A percentile compares a stretch with the other conserved stretches of the same genome.
Conservation (phyloP, 768 basidiomycete genomes). For the Mycena alexandri region DNA sequence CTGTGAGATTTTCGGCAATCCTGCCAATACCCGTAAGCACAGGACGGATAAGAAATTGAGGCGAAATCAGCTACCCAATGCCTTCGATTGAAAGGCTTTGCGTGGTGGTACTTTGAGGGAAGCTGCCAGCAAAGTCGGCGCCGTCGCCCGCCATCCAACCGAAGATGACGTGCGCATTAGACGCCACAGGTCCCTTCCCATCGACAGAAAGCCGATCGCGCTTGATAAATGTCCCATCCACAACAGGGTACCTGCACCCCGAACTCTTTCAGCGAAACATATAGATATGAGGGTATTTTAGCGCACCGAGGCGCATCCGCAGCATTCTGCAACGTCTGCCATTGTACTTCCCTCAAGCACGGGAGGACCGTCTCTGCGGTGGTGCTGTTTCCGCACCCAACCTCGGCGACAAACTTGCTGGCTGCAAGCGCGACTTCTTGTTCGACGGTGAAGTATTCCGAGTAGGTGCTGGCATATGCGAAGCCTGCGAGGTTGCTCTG, state of each 20-base stretch:
- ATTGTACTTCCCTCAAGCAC: conserved; percentile 53
- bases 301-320: conserved; percentile 46
- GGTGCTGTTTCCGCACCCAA: conserved; percentile 52
- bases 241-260: conserved; percentile 52
- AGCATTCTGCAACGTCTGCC: conserved; percentile 52
- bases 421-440: conserved; percentile 53
- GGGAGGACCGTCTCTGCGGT: conserved; percentile 46
- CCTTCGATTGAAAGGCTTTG: conserved; percentile 35
- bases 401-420: conserved; percentile 49
- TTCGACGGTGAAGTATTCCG: conserved; percentile 61
- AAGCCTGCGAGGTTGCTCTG: conserved; percentile 64
- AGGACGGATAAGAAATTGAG: not conserved
- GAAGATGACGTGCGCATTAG: conserved; percentile 59
- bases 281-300: too few relatives aligned
- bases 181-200: conserved; percentile 53
- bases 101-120: conserved; percentile 41
- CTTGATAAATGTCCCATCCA: conserved; percentile 62
- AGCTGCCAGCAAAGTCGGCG: conserved; percentile 56
- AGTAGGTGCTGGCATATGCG: conserved; percentile 62
- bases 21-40: not conserved
- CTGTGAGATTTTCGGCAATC: conserved; percentile 38
- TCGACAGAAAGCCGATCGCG: conserved; percentile 54
- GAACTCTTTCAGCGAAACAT: not conserved
- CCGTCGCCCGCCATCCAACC: conserved; percentile 68
- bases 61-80: conserved; percentile 20